Evolutionary conservation across 176 grass and related monocot genomes (phyloP).

Genomic region (Aechmea fasciata): DNA sequence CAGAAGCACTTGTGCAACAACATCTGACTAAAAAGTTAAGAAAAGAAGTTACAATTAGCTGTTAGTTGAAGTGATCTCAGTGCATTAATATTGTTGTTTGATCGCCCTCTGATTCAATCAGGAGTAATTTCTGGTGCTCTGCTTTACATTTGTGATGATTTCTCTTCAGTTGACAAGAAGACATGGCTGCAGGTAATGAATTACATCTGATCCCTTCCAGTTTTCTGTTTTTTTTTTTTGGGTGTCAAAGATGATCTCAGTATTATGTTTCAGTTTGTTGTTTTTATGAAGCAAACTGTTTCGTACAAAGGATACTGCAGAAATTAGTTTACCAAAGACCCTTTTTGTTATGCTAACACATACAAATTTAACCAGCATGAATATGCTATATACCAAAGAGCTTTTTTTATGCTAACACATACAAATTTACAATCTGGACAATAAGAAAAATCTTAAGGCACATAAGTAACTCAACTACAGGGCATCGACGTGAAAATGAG

Average conservation of each 20-base stretch:
- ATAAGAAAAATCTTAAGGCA: too few species aligned
- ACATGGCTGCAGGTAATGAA: constrained; percentile 61
- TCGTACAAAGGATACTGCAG: not conserved
- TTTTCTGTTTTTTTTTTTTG: too few species aligned
- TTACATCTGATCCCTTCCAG: not conserved
- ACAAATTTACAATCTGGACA: too few species aligned
- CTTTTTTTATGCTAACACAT: too few species aligned
- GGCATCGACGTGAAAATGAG: too few species aligned
- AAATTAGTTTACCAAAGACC: too few species aligned
- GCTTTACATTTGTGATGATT: constrained; percentile 85
- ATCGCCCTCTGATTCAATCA: constrained; percentile 5
- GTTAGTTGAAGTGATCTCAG: not conserved
- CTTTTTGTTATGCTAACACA: too few species aligned
- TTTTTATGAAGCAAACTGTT: not conserved
- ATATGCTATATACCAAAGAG: too few species aligned
- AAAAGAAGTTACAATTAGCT: not conserved
- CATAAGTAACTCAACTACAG: too few species aligned
- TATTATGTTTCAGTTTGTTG: not conserved
- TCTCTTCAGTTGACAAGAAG: constrained; percentile 56
- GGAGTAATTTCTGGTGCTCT: constrained; percentile 80
- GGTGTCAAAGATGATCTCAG: not conserved
- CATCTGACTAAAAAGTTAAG: not conserved
- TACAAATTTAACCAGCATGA: too few species aligned
- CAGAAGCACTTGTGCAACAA: not conserved
- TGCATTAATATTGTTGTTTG: not conserved